phyloP scores from a whole-genome alignment of 495 filamentous ascomycete species.

The Penicillium parvum region DNA sequence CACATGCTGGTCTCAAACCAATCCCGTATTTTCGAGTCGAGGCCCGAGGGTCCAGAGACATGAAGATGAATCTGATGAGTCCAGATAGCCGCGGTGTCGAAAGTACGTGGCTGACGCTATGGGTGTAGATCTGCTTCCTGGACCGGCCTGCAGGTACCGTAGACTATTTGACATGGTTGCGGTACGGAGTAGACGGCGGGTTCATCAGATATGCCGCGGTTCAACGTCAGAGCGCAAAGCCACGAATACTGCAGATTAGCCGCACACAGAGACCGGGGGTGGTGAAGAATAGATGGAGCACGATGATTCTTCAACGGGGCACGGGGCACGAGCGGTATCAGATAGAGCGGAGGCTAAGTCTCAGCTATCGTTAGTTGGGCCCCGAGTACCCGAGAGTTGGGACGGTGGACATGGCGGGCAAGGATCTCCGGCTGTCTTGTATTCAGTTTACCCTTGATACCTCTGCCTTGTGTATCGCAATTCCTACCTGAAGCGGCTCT shows the following conservation, averaged over 20 bases:
- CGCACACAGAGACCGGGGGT: neutral
- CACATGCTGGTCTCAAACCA: neutral
- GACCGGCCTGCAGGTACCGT: slow-evolving; percentile 11
- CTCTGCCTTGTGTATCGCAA: neutral
- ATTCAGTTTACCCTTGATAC: slow-evolving; percentile 8
- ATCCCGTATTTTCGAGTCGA: neutral
- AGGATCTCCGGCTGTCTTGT: slow-evolving; percentile 19
- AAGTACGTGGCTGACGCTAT: slow-evolving; percentile 8
- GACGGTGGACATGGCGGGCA: slow-evolving; percentile 17
- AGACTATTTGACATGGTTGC: too few species aligned
- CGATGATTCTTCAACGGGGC: neutral
- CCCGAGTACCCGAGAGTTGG: slow-evolving; percentile 15
- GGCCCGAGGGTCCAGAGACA: neutral
- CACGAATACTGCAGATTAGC: too few species aligned
- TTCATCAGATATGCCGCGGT: too few species aligned
- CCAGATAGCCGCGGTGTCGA: neutral
- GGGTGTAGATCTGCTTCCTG: slow-evolving; percentile 3
- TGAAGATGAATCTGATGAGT: slow-evolving; percentile 1
- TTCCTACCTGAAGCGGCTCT: neutral
- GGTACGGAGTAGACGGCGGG: too few species aligned
- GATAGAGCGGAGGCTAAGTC: slow-evolving; percentile 16
- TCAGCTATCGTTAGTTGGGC: slow-evolving; percentile 4
- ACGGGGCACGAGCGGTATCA: slow-evolving; percentile 15
- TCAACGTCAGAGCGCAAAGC: slow-evolving; percentile 1
- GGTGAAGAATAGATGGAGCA: too few species aligned